A percentile compares a stretch with the other conserved stretches of the same genome.
phyloP scores from a whole-genome alignment of 2,329 filamentous ascomycete species.

The Fusarium falciforme region DNA sequence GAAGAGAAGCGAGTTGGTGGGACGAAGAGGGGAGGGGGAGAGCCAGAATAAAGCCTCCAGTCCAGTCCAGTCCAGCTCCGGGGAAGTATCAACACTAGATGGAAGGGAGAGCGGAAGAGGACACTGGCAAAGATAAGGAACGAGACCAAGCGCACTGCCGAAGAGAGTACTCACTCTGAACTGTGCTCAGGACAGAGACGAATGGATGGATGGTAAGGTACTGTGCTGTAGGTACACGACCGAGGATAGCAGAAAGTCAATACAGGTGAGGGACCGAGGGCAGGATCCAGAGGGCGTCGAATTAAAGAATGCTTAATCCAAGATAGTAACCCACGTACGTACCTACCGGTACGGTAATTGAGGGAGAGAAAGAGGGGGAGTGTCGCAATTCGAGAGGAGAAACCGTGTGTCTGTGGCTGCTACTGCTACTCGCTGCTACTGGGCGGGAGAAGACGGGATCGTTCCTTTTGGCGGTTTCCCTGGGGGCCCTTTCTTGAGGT shows the following conservation, averaged over 20 bases:
- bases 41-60: slow-evolving; percentile 4
- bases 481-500: neutral
- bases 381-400: slow-evolving; percentile 19
- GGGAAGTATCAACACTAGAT: slow-evolving; percentile 15
- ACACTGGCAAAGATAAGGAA: slow-evolving; percentile 24
- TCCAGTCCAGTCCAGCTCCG: neutral
- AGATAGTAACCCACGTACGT: slow-evolving; percentile 6
- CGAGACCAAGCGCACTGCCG: slow-evolving; percentile 6
- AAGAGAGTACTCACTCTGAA: neutral
- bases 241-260: slow-evolving; percentile 25
- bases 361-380: slow-evolving; percentile 11
- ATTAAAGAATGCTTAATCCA: slow-evolving; percentile 8
- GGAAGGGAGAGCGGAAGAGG: slow-evolving; percentile 28
- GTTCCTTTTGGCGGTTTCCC: neutral
- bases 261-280: slow-evolving; percentile 30
- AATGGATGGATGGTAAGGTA: neutral
- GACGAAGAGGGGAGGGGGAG: neutral
- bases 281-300: slow-evolving; percentile 21
- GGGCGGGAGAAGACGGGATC: slow-evolving; percentile 22
- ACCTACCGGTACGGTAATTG: slow-evolving; percentile 15
- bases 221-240: slow-evolving; percentile 2
- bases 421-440: slow-evolving; percentile 8
- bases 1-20: neutral
- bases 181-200: neutral
- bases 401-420: slow-evolving; percentile 15